Conservation (phyloP, 148 eudicot species). For the Rheum nobile region DNA sequence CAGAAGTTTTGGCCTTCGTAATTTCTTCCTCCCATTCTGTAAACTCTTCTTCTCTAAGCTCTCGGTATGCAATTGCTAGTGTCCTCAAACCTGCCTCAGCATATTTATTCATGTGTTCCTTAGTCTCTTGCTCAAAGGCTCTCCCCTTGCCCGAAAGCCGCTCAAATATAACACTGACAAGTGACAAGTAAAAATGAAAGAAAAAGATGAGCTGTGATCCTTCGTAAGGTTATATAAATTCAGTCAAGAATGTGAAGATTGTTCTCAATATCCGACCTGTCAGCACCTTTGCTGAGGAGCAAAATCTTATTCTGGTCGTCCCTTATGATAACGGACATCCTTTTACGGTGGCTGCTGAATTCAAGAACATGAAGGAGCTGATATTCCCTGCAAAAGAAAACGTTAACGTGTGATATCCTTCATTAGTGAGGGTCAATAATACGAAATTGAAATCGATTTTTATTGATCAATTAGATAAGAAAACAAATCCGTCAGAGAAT, state of each 20-base stretch:
- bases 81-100: slow-evolving; percentile 96
- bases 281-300: slow-evolving; percentile 87
- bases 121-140: slow-evolving; percentile 46
- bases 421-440: neutral
- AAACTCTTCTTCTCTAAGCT: slow-evolving; percentile 54
- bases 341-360: slow-evolving; percentile 86
- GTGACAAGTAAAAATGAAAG: slow-evolving; percentile 16
- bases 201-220: neutral
- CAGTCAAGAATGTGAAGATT: neutral
- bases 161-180: slow-evolving; percentile 70
- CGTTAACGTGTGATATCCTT: neutral
- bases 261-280: slow-evolving; percentile 45
- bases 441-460: neutral
- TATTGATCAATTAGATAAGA: too few species aligned
- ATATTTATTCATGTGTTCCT: slow-evolving; percentile 53
- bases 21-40: slow-evolving; percentile 65
- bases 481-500: neutral
- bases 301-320: slow-evolving; percentile 53
- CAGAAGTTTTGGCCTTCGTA: slow-evolving; percentile 48
- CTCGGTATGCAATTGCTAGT: slow-evolving; percentile 69
- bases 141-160: slow-evolving; percentile 58
- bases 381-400: slow-evolving; percentile 22
- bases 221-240: neutral
- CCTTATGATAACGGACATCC: slow-evolving; percentile 86
- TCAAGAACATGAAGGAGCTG: slow-evolving; percentile 84